Evolutionary conservation across 495 filamentous ascomycete genomes (phyloP).

Genomic region (Apodospora peruviana): DNA sequence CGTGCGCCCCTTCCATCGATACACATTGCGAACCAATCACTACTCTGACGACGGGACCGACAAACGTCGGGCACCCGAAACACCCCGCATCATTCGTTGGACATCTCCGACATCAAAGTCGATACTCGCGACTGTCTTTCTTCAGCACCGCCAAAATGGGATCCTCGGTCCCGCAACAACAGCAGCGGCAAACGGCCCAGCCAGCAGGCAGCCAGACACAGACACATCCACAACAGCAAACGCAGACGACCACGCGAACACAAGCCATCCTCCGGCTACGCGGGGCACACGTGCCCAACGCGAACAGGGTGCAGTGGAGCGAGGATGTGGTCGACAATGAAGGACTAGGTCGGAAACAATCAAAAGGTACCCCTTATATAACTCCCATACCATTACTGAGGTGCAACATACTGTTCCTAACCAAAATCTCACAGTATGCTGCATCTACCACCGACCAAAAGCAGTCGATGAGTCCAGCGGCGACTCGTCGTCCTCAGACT

Average conservation of each 20-base stretch:
- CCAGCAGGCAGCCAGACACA: constrained; percentile 16
- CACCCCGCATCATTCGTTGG: not conserved
- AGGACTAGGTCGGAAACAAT: constrained; percentile 85
- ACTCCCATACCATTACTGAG: not conserved
- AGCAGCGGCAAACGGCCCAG: constrained; percentile 11
- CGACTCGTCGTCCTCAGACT: constrained; percentile 60
- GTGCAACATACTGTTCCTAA: not conserved
- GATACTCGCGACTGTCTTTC: not conserved
- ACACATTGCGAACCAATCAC: not conserved
- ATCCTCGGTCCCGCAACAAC: constrained; percentile 10
- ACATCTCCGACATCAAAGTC: not conserved
- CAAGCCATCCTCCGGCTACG: constrained; percentile 42
- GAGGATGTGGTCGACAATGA: constrained; percentile 96
- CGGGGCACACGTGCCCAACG: constrained; percentile 30
- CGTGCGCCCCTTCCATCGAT: not conserved
- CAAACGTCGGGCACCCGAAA: not conserved
- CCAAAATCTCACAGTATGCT: constrained; percentile 69
- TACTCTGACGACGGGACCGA: not conserved
- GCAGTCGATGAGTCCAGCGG: constrained; percentile 80
- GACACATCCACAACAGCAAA: constrained; percentile 1
- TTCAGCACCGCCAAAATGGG: constrained; percentile 12
- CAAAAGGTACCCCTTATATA: constrained; percentile 63
- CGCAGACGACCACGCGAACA: constrained; percentile 16
- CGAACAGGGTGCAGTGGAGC: constrained; percentile 75
- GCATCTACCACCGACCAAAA: constrained; percentile 88